Conservation (phyloP, 495 filamentous ascomycete species). For the Tuber borchii region DNA sequence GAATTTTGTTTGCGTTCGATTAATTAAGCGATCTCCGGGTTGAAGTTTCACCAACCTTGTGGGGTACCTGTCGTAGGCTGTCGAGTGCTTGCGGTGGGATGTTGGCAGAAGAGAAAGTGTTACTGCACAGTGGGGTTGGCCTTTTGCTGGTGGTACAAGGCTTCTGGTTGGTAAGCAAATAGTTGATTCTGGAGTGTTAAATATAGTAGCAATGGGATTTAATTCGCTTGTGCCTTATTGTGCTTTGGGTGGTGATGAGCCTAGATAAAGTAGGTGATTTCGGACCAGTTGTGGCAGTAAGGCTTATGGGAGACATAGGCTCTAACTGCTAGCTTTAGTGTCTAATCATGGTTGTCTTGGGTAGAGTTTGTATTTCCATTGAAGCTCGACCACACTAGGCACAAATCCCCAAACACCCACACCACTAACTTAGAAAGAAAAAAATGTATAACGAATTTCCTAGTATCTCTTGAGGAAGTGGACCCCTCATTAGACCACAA, state of each 20-base stretch:
- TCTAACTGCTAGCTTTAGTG: too few species aligned
- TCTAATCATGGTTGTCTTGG: too few species aligned
- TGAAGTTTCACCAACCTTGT: not conserved
- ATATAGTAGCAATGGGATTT: not conserved
- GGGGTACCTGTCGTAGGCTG: too few species aligned
- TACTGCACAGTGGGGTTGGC: not conserved
- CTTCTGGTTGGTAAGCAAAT: not conserved
- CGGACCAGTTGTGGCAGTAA: too few species aligned
- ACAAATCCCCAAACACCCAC: not conserved
- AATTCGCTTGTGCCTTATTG: not conserved
- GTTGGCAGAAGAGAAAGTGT: not conserved
- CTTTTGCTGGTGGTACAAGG: not conserved
- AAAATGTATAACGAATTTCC: not conserved
- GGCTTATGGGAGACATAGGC: too few species aligned
- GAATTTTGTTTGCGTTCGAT: not conserved
- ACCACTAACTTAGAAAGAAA: not conserved
- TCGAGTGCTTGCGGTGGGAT: not conserved
- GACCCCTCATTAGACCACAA: not conserved
- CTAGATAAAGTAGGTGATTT: too few species aligned
- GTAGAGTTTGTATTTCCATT: not conserved
- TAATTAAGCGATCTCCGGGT: not conserved
- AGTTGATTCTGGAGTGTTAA: not conserved
- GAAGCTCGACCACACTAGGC: not conserved
- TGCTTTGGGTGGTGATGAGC: not conserved
- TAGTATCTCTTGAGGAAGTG: not conserved